Base-by-base conservation (phyloP, 2,329 filamentous ascomycete genomes). In the Diplocarpon rosae region DNA sequence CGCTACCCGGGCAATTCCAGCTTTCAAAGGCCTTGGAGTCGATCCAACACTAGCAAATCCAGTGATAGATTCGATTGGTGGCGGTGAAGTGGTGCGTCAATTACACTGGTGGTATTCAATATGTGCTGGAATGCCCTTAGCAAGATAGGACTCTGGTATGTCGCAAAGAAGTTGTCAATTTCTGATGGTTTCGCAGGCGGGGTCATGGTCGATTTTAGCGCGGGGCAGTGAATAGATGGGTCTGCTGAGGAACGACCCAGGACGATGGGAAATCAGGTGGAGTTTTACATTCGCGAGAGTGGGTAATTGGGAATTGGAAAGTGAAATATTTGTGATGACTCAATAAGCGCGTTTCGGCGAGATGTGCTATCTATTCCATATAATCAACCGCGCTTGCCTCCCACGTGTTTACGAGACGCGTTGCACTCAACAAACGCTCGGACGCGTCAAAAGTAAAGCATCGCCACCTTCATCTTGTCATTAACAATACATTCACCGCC, bases 101-200 rank as follows among this genome's bases (percentile, higher is more conserved):
- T 55, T 57, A 34, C 52, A 57, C 39, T 57, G 53, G 29, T 55
- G 41, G 48, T 57, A 53, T 17, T 37, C 36, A 15, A 57, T 36
- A 39, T 57, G 55, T 5, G 42, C 42, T 33, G 41, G 28, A 56
- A 54, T 11, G 55, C 43, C n/a, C 47, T 42, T 35, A 50, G 36
- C n/a, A 57, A 38, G 41, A 57, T 53, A 17, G 48, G 44, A 41
- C 42, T 46, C 34, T 56, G 52, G 28, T 54, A 48, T n/a, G 43
- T 41, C 32, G 52, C 51, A 44, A 54, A 52, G 46, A 56, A 57
- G 30, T 47, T 40, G 27, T 56, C 53, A 8, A 48, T 14, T 29
- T 48, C 28, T 9, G 52, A 45, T 39, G 51, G 46, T 12, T 39
- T 33, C 15, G 47, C 46, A 42, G 48, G 46, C 35, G 47, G 46